Evolutionary conservation across 2,329 filamentous ascomycete species (phyloP), one percentile per base, ranked within the genome.

Genomic region (Colletotrichum sojae): DNA sequence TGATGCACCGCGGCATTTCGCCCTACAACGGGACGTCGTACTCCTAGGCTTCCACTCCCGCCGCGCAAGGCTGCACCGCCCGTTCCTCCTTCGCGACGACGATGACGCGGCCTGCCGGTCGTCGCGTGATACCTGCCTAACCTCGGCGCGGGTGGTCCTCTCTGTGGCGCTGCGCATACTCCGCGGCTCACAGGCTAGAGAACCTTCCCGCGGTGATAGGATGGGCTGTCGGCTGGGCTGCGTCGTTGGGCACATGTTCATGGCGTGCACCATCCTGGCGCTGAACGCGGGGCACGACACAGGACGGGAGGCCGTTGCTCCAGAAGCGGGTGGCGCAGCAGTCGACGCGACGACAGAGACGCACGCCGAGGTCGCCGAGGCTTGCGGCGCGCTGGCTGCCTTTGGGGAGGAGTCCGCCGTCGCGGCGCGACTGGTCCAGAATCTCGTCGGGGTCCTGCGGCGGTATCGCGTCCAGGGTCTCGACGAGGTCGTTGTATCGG

Each of bases 1-100:
- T 0, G 45, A 31, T 3, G 72, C 75, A 0, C 75, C 73, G 1
- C 49, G 6, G 0, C 48, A 66, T 10, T 56, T 73, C 5, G 54
- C 53, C 18, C 58, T 74, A 0, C 73, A 76, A 46, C 72, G 75
- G 43, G 72, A 73, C 13, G 57, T 74, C 5, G 64, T 75, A 5
- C 58, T 73, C 0, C 53, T 77, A 1, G 71, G 72, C 25, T 73
- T 73, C 20, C 68, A 77, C 27, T 72, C 74, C 1, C 69, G 76
- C 13, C 72, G 75, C 12, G 76, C 76, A 0, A 71, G 74, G 6
- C 52, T 77, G 1, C 74, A 76, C 16, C 72, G 76, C 3, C 75
- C 76, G 2, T 78, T 77, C 51, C 66, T 77, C 4, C 66, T 76
- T 15, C 67, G 68, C 15, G 63, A 73, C n/a, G 63, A 57, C 0